Evolutionary conservation across 768 basidiomycete genomes (phyloP).

Genomic region (Amanita subjunquillea): DNA sequence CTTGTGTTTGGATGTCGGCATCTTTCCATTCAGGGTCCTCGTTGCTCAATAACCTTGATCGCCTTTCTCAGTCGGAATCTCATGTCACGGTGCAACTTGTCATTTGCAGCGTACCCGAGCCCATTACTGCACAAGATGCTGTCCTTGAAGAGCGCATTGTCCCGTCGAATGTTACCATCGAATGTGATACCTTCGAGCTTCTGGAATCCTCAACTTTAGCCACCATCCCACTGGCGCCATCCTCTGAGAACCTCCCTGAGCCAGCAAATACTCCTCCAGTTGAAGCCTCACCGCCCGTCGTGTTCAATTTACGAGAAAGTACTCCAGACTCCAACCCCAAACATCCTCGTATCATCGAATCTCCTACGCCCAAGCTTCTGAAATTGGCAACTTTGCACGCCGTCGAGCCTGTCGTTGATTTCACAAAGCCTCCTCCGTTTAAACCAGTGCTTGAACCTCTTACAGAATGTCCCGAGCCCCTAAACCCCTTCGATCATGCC

Average conservation of each 20-base stretch:
- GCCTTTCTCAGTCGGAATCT: background rate
- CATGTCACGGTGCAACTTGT: background rate
- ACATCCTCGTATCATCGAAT: background rate
- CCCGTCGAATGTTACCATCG: background rate
- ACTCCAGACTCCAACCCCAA: background rate
- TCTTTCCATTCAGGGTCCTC: slow-evolving; percentile 2
- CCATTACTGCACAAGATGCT: background rate
- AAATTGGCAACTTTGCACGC: background rate
- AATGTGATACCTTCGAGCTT: background rate
- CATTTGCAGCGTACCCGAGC: background rate
- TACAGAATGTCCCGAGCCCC: background rate
- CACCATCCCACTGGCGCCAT: background rate
- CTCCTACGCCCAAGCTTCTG: background rate
- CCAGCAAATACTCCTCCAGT: background rate
- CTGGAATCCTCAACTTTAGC: background rate
- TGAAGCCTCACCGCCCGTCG: background rate
- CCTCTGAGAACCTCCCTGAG: background rate
- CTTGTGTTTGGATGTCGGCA: background rate
- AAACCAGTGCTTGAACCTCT: background rate
- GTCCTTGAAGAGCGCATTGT: background rate
- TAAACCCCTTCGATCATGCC: background rate
- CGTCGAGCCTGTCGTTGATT: background rate
- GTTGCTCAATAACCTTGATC: background rate
- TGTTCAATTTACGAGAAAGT: background rate
- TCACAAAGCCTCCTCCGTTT: background rate